A percentile compares a stretch with the other conserved stretches of the same genome.
phyloP scores from a whole-genome alignment of 495 filamentous ascomycete species.

The Penicillium herquei region DNA sequence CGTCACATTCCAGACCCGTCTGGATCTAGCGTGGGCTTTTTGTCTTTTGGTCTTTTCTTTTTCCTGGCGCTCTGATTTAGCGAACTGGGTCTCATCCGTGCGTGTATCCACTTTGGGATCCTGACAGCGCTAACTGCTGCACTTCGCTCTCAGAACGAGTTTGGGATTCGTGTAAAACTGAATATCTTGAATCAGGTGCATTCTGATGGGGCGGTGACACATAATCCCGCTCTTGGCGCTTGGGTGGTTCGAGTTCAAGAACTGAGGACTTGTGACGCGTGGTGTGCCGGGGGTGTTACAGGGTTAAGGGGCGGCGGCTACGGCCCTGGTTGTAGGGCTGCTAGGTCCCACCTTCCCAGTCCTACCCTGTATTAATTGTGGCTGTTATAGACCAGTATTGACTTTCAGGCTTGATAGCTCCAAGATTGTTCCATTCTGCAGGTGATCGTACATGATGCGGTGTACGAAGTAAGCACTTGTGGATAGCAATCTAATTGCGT shows the following conservation, averaged over 20 bases:
- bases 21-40: background rate
- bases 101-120: background rate
- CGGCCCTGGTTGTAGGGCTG: background rate
- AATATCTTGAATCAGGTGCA: no score
- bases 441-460: background rate
- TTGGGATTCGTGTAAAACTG: no score
- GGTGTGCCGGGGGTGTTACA: background rate
- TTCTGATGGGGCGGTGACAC: no score
- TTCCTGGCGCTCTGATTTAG: background rate
- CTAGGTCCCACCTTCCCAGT: background rate
- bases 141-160: no score
- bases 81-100: background rate
- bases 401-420: background rate
- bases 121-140: background rate
- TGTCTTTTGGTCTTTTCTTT: background rate
- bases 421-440: background rate
- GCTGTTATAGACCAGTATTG: background rate
- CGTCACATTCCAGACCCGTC: background rate
- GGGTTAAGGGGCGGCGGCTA: background rate
- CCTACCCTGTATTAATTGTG: background rate
- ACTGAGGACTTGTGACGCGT: background rate
- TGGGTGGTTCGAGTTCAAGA: background rate
- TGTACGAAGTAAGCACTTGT: no score
- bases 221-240: no score
- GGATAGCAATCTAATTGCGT: no score